phyloP scores from a whole-genome alignment of 2,329 filamentous ascomycete species.

The Colletotrichum australisinense region DNA sequence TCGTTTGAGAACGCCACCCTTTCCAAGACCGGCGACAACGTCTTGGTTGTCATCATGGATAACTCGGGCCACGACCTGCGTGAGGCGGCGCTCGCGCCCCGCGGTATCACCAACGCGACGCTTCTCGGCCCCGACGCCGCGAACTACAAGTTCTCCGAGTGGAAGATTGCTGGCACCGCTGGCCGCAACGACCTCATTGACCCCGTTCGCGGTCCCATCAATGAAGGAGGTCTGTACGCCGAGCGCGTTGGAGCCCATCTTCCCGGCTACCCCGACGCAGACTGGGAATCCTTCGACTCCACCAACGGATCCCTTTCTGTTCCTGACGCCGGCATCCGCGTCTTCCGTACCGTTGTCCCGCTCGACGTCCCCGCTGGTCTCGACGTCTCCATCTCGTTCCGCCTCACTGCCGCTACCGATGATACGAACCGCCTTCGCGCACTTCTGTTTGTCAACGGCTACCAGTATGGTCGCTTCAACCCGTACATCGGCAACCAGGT shows the following conservation, averaged over 20 bases:
- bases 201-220: conserved; percentile 64
- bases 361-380: conserved; percentile 62
- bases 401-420: conserved; percentile 57
- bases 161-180: conserved; percentile 69
- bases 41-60: conserved; percentile 68
- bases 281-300: conserved; percentile 50
- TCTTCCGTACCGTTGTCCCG: conserved; percentile 65
- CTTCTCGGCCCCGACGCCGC: conserved; percentile 51
- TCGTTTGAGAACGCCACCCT: conserved; percentile 63
- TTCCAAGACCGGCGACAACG: conserved; percentile 51
- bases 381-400: conserved; percentile 68
- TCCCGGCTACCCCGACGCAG: conserved; percentile 62
- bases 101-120: conserved; percentile 65
- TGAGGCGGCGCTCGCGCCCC: conserved; percentile 56
- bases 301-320: conserved; percentile 53
- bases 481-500: conserved; percentile 71
- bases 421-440: conserved; percentile 56
- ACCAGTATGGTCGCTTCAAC: conserved; percentile 71
- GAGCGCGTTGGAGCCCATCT: conserved; percentile 71
- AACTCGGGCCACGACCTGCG: conserved; percentile 70
- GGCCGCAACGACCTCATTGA: conserved; percentile 64
- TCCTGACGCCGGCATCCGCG: conserved; percentile 61
- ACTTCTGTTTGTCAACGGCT: conserved; percentile 73
- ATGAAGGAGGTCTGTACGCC: conserved; percentile 68
- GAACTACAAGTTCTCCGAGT: conserved; percentile 57